Conservation (phyloP, 2,329 filamentous ascomycete genomes). For the Nemania serpens region DNA sequence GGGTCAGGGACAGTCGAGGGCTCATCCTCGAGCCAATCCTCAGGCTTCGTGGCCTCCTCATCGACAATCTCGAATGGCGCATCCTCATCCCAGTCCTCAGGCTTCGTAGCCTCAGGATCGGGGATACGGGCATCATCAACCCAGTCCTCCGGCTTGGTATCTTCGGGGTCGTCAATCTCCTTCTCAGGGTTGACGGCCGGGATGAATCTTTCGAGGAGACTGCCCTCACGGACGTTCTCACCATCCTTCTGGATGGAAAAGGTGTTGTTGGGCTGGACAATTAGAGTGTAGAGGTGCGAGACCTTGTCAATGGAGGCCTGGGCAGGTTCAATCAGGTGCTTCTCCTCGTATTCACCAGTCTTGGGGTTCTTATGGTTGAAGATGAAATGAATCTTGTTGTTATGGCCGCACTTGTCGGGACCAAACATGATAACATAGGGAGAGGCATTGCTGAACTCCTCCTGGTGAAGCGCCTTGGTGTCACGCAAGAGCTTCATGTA, state of each 20-base stretch:
- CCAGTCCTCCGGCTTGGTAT: slow-evolving; percentile 94
- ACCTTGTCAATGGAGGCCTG: slow-evolving; percentile 89
- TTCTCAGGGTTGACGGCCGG: slow-evolving; percentile 91
- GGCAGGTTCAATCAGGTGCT: slow-evolving; percentile 87
- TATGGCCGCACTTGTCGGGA: slow-evolving; percentile 97
- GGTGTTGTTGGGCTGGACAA: slow-evolving; percentile 95
- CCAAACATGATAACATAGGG: slow-evolving; percentile 99
- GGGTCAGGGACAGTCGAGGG: slow-evolving; percentile 83
- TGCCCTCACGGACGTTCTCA: slow-evolving; percentile 84
- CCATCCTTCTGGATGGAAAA: slow-evolving; percentile 92
- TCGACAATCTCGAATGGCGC: slow-evolving; percentile 96
- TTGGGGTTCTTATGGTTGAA: slow-evolving; percentile 99
- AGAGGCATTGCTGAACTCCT: slow-evolving; percentile 96
- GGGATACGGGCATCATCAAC: slow-evolving; percentile 90
- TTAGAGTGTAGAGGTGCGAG: slow-evolving; percentile 92
- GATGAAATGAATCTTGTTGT: slow-evolving; percentile 98
- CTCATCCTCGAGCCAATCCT: slow-evolving; percentile 95
- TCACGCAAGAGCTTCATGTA: slow-evolving; percentile 99
- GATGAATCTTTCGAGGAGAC: slow-evolving; percentile 89
- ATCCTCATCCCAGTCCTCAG: slow-evolving; percentile 98
- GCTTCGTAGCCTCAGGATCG: slow-evolving; percentile 93
- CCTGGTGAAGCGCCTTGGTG: slow-evolving; percentile 93
- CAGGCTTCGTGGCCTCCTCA: slow-evolving; percentile 86
- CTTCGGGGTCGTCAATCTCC: slow-evolving; percentile 94
- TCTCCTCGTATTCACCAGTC: slow-evolving; percentile 99